Base-by-base conservation (phyloP, 371 early-diverging fungal species). In the Fennellomyces sp. region DNA sequence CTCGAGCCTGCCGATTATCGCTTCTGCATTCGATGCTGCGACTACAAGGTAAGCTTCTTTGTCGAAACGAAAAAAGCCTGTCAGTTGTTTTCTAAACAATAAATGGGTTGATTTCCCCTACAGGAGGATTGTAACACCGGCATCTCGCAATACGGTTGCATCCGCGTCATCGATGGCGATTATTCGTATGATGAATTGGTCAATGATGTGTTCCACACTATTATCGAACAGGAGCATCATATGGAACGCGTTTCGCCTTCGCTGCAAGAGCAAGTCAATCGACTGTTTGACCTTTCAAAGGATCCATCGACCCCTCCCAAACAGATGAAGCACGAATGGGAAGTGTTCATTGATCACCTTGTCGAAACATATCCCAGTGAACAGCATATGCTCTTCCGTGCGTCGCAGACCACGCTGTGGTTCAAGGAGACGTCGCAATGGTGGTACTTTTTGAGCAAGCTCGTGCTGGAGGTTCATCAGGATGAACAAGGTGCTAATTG, bases 21-120 rank as follows among this genome's bases (percentile, higher is more conserved):
- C 29, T 81, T 70, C 65, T 81, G 81, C 50, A 75, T 81, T 52
- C 72, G 81, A 33, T 72, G 73, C 62, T 72, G 73, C 38, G 23
- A 63, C 11, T 54, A 51, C 27, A 53, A 51, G 56, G 61, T 63
- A 58, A 17, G 30, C 30, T 23, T 39, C 17, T 3, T 2, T 11
- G 4, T 5, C 6, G 17, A 11, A 13, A 13, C 13, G 13, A 39
- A 11, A 39, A 39, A 39, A 39, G 17, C 13, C 5, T n/a, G 5
- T 39, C 4, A 39, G 13, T 39, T n/a, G n/a, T 5, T 11, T 39
- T 11, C 13, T 39, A 39, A 39, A n/a, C 13, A 11, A 3, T 39
- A n/a, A n/a, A n/a, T 13, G 1, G 6, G 3, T 2, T 3, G 12
- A 11, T 13, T 6, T 39, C 19, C 12, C 45, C 23, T 23, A 21